phyloP scores from a whole-genome alignment of 352 stramenopile species.

The Phytophthora sojae region DNA sequence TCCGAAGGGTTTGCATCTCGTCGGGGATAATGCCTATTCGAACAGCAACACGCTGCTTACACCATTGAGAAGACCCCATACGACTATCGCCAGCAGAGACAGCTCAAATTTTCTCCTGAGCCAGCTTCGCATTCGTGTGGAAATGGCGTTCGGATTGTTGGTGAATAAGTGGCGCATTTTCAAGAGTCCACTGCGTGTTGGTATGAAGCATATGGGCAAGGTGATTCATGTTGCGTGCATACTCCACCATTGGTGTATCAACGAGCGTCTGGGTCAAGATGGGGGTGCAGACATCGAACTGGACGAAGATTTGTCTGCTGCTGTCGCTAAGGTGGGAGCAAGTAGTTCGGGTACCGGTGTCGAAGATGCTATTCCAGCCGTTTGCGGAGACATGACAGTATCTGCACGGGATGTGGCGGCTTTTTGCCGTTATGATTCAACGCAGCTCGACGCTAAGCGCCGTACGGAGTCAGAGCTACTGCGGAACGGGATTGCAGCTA shows the following conservation, averaged over 20 bases:
- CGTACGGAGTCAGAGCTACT: not conserved
- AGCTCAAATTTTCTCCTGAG: constrained; percentile 13
- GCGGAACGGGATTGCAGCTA: not conserved
- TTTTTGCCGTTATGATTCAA: not conserved
- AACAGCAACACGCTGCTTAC: constrained; percentile 10
- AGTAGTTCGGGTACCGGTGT: too few relatives aligned
- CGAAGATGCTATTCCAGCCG: not conserved
- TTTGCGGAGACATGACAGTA: not conserved
- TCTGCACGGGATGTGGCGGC: not conserved
- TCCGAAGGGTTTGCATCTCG: not conserved
- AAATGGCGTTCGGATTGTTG: constrained; percentile 24
- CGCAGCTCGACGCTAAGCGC: not conserved
- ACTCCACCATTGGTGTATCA: not conserved
- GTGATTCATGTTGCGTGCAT: not conserved
- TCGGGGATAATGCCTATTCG: constrained; percentile 6
- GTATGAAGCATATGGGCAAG: not conserved
- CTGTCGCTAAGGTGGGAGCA: not conserved
- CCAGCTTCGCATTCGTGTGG: constrained; percentile 7
- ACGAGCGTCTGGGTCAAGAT: not conserved
- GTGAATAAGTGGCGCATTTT: constrained; percentile 24
- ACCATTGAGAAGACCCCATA: constrained; percentile 5
- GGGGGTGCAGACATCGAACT: not conserved
- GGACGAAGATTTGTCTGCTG: not conserved
- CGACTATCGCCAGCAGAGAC: not conserved
- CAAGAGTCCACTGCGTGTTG: not conserved